Base-by-base conservation (phyloP, 306 rosid genomes). In the Medicago lupulina region DNA sequence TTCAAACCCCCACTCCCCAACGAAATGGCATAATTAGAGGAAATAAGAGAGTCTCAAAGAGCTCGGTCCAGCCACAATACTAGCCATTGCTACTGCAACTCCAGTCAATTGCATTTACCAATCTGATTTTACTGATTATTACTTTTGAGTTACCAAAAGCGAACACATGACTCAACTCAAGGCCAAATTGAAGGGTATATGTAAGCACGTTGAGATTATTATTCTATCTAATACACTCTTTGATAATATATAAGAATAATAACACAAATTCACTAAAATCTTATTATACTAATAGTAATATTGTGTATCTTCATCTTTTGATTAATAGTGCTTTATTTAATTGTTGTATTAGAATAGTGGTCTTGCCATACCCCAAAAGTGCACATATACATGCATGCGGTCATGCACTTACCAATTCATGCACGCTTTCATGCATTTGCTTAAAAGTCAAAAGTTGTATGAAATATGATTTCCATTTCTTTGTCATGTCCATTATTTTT, bases 51-150 rank as follows among this genome's bases (percentile, higher is more conserved):
- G 70, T 9, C 34, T 1, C 70, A 81, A 34, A 76, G 85, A 18
- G 83, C 53, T 59, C 41, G 74, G 79, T 51, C 66, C 79, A 16
- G 86, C 86, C 31, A 51, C 88, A 5, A 76, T 85, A 36, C 63
- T 82, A 0, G 86, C 84, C 17, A 79, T 82, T 82, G 88, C 80
- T 0, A 85, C 84, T 0, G 86, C 86, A 76, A 81, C 60, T 71
- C 89, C 85, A 11, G 0, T 46, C 34, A 75, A 76, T 23, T 81
- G 71, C 34, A 40, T 75, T 36, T 17, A 81, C 57, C 87, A 83
- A 79, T 1, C 40, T 18, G 84, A 81, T 21, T 86, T 75, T 7
- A 49, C 86, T 0, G 86, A 86, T 47, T 83, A 78, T 28, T 86
- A 78, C 74, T 83, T 86, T 12, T 58, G 74, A 60, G 70, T 79